Conservation (phyloP, 805 yeast genomes). For the Tetrapisispora pingtungensis region DNA sequence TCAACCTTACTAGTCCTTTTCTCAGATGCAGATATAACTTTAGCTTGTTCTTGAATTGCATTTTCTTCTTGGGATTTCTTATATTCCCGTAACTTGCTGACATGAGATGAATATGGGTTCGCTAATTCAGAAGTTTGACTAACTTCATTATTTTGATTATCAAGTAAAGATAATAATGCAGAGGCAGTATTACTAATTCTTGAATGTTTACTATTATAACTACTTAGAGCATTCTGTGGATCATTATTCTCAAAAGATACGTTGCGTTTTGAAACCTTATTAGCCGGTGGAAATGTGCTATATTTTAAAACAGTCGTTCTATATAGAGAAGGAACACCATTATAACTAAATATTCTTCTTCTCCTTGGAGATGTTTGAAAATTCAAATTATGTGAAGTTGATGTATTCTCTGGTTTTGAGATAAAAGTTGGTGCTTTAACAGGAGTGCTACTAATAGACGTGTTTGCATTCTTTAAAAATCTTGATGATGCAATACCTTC, state of each 20-base stretch:
- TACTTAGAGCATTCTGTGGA: no score
- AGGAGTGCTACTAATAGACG: conserved; percentile 6
- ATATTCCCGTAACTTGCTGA: neutral
- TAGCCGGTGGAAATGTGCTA: conserved; percentile 11
- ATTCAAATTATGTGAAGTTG: conserved; percentile 12
- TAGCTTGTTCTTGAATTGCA: neutral
- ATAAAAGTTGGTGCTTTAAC: conserved; percentile 29
- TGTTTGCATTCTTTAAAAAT: conserved; percentile 8
- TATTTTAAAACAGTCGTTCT: conserved; percentile 27
- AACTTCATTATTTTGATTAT: conserved; percentile 13
- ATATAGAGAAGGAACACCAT: conserved; percentile 33
- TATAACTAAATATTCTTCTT: conserved; percentile 31
- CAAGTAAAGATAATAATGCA: conserved; percentile 38
- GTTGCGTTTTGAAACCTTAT: neutral
- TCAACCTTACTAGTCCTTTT: neutral
- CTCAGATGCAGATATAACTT: neutral
- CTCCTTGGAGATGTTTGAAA: conserved; percentile 16
- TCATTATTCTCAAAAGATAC: no score
- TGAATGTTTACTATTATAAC: neutral
- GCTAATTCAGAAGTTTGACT: conserved; percentile 20
- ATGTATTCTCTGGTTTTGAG: conserved; percentile 26
- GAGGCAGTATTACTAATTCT: conserved; percentile 40
- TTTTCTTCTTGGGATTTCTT: conserved; percentile 1
- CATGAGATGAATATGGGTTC: conserved; percentile 34
- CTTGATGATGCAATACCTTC: conserved; percentile 4